A percentile compares a stretch with the other conserved stretches of the same genome.
Evolutionary conservation across 305 asterid species (phyloP).

Genomic region (Fraxinus nigra): DNA sequence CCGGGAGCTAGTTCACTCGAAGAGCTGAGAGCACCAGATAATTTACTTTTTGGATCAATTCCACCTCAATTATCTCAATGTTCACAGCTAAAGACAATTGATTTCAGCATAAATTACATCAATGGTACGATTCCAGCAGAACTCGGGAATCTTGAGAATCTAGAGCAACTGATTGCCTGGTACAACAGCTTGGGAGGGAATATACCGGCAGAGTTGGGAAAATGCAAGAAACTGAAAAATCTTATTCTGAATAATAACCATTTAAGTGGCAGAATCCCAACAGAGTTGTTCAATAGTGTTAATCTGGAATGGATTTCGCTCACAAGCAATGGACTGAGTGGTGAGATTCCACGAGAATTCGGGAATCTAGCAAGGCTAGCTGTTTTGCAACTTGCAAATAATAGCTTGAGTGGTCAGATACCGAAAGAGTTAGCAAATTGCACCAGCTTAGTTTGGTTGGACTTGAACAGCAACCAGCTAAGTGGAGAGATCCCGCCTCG

Average conservation of each 20-base stretch:
- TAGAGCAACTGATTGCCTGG: constrained; percentile 93
- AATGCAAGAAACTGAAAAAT: constrained; percentile 71
- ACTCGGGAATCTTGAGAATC: constrained; percentile 63
- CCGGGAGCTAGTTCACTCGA: constrained; percentile 67
- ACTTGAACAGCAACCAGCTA: constrained; percentile 62
- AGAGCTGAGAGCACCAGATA: constrained; percentile 79
- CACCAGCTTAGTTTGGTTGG: constrained; percentile 81
- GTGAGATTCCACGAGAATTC: constrained; percentile 62
- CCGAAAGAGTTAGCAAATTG: constrained; percentile 67
- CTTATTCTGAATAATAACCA: constrained; percentile 76
- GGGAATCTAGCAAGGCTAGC: constrained; percentile 62
- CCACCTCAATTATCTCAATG: constrained; percentile 67
- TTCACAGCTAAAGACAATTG: constrained; percentile 58
- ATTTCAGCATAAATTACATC: constrained; percentile 76
- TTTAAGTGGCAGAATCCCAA: constrained; percentile 64
- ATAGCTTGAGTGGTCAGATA: constrained; percentile 69
- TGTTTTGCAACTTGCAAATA: constrained; percentile 76
- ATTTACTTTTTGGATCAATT: constrained; percentile 58
- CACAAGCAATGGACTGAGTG: constrained; percentile 69
- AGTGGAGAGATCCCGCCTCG: constrained; percentile 76
- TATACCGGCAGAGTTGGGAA: constrained; percentile 73
- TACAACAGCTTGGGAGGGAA: constrained; percentile 72
- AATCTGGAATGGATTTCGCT: constrained; percentile 81
- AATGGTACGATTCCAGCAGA: constrained; percentile 79
- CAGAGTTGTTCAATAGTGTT: constrained; percentile 53